Percentiles rank a stretch among this genome's conserved stretches.
These are phyloP conservation scores for Neurospora sp. DNA, from an alignment of 495 filamentous ascomycete genomes.

Conservation along the genomic window DNA sequence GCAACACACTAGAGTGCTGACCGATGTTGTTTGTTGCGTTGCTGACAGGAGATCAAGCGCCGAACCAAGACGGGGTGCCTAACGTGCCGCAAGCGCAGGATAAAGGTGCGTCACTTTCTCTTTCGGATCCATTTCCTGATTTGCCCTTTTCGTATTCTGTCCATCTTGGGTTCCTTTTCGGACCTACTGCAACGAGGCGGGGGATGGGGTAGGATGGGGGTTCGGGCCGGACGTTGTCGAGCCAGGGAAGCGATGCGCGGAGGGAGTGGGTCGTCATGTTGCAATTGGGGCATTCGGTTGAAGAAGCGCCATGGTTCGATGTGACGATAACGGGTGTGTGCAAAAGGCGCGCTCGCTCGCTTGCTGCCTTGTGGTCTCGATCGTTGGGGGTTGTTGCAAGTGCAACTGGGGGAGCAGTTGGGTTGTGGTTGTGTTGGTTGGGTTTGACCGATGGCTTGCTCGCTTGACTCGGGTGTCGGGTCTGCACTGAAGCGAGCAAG, in stretches of 20 bases:
- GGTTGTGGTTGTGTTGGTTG: background rate
- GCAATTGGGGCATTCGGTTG: background rate
- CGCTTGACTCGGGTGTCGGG: background rate
- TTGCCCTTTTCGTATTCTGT: background rate
- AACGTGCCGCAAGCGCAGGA: constrained; percentile 92
- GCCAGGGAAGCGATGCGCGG: background rate
- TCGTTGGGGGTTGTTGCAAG: background rate
- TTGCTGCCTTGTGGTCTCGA: background rate
- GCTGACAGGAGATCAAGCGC: constrained; percentile 77
- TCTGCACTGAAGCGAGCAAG: background rate
- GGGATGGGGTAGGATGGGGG: background rate
- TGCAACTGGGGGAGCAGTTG: background rate
- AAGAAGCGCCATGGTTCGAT: background rate
- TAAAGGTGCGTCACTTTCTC: constrained; percentile 67
- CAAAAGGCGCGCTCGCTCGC: background rate
- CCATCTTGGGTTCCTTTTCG: background rate
- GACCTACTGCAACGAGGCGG: background rate
- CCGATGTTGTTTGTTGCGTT: constrained; percentile 15
- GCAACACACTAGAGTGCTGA: constrained; percentile 8
- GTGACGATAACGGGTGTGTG: background rate
- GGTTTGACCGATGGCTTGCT: background rate
- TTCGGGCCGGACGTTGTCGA: background rate
- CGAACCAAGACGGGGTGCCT: constrained; percentile 96
- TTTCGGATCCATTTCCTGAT: background rate
- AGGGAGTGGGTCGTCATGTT: background rate